Base-by-base conservation (phyloP, 768 basidiomycete genomes). In the Omphalotus guepiniiformis region DNA sequence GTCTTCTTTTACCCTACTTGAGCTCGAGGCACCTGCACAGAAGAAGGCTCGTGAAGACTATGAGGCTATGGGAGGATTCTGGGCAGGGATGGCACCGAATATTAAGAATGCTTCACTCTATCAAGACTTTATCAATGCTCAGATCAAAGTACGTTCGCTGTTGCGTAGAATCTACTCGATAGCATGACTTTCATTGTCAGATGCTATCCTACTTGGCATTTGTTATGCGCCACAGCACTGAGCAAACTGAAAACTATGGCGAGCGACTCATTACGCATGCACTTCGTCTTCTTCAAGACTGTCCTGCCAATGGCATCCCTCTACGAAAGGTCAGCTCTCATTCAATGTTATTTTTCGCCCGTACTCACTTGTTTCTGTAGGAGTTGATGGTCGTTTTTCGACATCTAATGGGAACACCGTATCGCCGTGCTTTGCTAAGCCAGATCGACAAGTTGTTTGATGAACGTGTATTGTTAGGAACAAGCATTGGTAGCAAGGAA, bases 121-220 rank as follows among this genome's bases (percentile, higher is more conserved):
- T 63, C 73, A 76, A 12, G 94, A 96, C 60, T 83, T 94, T 48
- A 80, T 93, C 52, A 80, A 79, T 43, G 85, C 89, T 1, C 94
- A 98, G 63, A 88, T 94, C 62, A 97, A 95, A 79, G 93, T 88
- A 49, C 52, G 73, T 54, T 32, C 1, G 32, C 18, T 21, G 37
- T 3, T 13, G 2, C 13, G 27, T 27, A 2, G 32, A 6, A 22
- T 34, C 19, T n/a, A 16, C 16, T 3, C 9, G 6, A n/a, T 22
- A 41, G 47, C 38, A 23, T 36, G 37, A 42, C 49, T 55, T 51
- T 44, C 47, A 42, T 46, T 7, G 27, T 18, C 55, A 94, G 92
- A 86, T 93, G 64, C 78, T 97, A 56, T 94, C 93, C 2, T 94
- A 90, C 60, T 72, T 97, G 32, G 90, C 93, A 1, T 96, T 92